Evolutionary conservation across 2,329 filamentous ascomycete species (phyloP), one percentile per base, ranked within the genome.

Genomic region (Ascochyta clinopodiicola): DNA sequence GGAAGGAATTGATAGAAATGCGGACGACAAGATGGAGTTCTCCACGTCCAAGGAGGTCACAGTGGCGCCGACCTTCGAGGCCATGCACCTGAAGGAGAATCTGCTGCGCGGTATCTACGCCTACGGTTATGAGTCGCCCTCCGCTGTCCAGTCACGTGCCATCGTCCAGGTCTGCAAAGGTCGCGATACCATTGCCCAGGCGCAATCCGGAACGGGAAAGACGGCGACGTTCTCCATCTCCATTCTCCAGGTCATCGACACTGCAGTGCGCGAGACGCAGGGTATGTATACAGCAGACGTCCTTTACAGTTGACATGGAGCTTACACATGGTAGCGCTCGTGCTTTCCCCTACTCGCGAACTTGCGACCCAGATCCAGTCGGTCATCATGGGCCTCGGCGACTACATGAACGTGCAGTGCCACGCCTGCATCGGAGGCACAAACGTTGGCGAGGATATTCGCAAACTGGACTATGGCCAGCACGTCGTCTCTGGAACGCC

Each of bases 391-490:
- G 95, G 95, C n/a, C 86, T 99, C n/a, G 95, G 95, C 64, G 95
- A 99, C 79, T 99, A 97, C 83, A 98, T 99, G 95, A 97, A 97
- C 74, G 92, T 99, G 3, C 93, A 99, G 79, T 99, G 95, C 80
- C 95, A 99, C 72, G 94, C 95, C 56, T 99, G 95, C 79, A 98
- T 99, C 71, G 95, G 95, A 66, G 95, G 95, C 57, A 99, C 95
- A 65, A 98, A 96, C 73, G 93, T 99, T 34, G 92, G 95, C 68
- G 95, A 98, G 75, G 95, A 99, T 74, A 99, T 99, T 68, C 89
- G 91, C 76, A 96, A 96, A 80, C 90, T 99, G 59, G 92, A 98
- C 76, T 95, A 98, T 70, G 95, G 95, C 61, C 95, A 96, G 77
- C 95, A 99, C 74, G 94, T 99, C 59, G 95, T 99, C 32, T 96